Evolutionary conservation across 768 basidiomycete species (phyloP), one percentile per base, ranked within the genome.

Genomic region (Trametes villosa): DNA sequence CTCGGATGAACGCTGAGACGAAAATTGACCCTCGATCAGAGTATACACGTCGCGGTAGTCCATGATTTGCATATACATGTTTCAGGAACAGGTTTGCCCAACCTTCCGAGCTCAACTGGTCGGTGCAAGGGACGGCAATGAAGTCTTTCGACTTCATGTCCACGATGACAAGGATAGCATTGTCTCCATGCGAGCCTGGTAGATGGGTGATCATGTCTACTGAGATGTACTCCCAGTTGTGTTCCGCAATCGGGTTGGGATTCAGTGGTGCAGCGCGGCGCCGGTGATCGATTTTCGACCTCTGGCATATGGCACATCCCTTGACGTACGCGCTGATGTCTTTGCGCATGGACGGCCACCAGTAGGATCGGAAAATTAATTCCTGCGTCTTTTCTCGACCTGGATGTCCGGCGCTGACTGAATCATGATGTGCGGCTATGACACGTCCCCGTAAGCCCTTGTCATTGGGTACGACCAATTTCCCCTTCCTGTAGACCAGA

Each of bases 1-100:
- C 70, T 9, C 36, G 22, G 63, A 72, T 77, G 64, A 79, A 74
- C 9, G 66, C 40, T 1, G 73, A 70, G 0, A 70, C 65, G 47
- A 77, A 79, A 30, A 68, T 50, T 1, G 65, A 18, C 1, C 66
- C 66, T 31, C 60, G 40, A 55, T 70, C 65, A 26, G 49, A 53
- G 40, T 40, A 46, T 4, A 68, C 50, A 8, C 46, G 29, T 18
- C 36, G 12, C 1, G 56, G 59, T 1, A 67, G 60, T 3, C 69
- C 68, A 33, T 59, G 52, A 15, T 47, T 24, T 1, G 27, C n/a
- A 22, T 26, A 56, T 15, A 71, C 65, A 33, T 71, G 45, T 4
- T 67, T 26, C 7, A 61, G 4, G 22, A 68, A 64, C 8, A 68
- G 45, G 34, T 56, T 59, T 2, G 62, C 67, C 3, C 58, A 55